Base-by-base conservation (phyloP, 345 rosid species). In the Camelina neglecta region DNA sequence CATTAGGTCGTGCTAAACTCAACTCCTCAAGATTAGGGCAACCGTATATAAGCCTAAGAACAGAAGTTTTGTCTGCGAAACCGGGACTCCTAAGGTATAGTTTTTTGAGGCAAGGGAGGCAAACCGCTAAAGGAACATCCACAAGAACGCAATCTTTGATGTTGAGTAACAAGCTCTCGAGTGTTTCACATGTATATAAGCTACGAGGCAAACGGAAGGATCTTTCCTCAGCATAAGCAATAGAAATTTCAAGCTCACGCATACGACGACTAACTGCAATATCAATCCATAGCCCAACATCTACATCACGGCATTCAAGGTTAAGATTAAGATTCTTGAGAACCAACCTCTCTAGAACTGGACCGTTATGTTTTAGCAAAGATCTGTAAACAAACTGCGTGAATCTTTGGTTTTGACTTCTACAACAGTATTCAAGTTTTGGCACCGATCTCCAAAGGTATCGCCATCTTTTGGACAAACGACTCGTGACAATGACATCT, bases 401-500 rank as follows among this genome's bases (percentile, higher is more conserved):
- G 60, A 66, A 56, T 38, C 42, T 36, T 11, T 2, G 8, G 56
- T 48, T 20, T 4, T 24, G 56, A 4, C 13, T 10, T 21, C 3
- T 26, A 18, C 13, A 31, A 18, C 29, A 42, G 12, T 57, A 67
- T 4, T n/a, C 35, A 20, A 75, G 79, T 36, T 41, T 29, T 1
- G 60, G 20, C 9, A 75, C 21, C 5, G 12, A 44, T 9, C 13
- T 65, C 74, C 74, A 75, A 38, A 75, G 68, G 33, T 7, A 24
- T 2, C n/a, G 36, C 79, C 79, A 75, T 49, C 67, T 56, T 75
- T 60, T 67, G 26, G 79, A 75, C 55, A 67, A 67, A 67, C 12
- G 39, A 38, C 57, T 45, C 13, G 73, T 75, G 66, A 2, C 33
- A 0, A 75, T 8, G 9, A 11, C 67, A 36, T 15, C 23, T 67